A percentile compares a stretch with the other conserved stretches of the same genome.
These are phyloP conservation scores for Acanthamoeba culbertsoni DNA, from an alignment of 208 protist species.

Conservation along the genomic window DNA sequence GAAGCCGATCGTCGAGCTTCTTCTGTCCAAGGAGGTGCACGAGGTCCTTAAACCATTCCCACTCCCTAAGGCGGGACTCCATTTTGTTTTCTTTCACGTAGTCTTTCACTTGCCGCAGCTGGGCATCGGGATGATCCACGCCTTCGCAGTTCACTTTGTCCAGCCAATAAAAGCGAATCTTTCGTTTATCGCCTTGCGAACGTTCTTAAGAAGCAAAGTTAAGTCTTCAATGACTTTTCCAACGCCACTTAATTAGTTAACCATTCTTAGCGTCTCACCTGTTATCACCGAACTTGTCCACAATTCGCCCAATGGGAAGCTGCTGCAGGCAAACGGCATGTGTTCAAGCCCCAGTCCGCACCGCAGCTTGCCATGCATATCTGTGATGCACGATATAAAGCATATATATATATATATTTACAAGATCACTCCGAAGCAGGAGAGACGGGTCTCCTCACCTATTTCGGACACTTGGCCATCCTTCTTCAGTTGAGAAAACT, in stretches of 20 bases:
- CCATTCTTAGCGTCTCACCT: background rate
- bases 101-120: background rate
- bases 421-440: background rate
- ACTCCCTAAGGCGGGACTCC: background rate
- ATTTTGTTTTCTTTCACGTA: background rate
- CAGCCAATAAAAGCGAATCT: slow-evolving; percentile 3
- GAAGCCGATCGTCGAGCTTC: background rate
- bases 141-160: background rate
- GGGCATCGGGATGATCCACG: background rate
- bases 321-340: slow-evolving; percentile 11
- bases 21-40: background rate
- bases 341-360: background rate
- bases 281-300: background rate
- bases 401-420: background rate
- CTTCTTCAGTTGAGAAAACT: background rate
- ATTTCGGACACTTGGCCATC: background rate
- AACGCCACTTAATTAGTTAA: background rate
- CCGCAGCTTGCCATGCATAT: background rate
- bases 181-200: too few relatives aligned
- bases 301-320: background rate
- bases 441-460: background rate
- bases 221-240: too few relatives aligned
- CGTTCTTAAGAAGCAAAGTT: too few relatives aligned
- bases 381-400: background rate
- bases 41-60: background rate